Conservation (phyloP, 2,329 filamentous ascomycete species). For the Colletotrichum sp. region DNA sequence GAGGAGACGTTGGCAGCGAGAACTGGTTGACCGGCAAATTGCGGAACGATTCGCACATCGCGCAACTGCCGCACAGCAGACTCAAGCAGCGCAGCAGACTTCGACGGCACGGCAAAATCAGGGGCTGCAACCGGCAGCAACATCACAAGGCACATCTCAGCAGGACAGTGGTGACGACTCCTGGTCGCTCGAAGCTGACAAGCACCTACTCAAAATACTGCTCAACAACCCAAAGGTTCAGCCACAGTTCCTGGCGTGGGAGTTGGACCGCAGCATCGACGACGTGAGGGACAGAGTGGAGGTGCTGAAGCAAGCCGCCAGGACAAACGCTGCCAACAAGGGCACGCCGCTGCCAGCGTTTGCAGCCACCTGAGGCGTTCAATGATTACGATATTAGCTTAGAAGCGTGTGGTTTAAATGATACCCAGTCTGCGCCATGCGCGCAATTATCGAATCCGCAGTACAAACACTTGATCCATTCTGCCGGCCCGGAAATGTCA, state of each 20-base stretch:
- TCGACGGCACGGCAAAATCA: neutral
- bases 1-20: neutral
- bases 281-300: constrained; percentile 1
- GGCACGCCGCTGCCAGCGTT: neutral
- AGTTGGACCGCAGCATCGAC: neutral
- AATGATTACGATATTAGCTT: neutral
- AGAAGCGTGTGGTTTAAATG: neutral
- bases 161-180: neutral
- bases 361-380: neutral
- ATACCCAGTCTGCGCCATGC: constrained; percentile 1
- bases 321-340: neutral
- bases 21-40: constrained; percentile 1
- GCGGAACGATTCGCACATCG: neutral
- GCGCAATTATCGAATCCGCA: neutral
- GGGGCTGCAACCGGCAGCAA: neutral
- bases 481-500: neutral
- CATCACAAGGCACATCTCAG: neutral
- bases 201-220: neutral
- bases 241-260: neutral
- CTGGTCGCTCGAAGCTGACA: neutral
- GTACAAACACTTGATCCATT: neutral
- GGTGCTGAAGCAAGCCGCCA: constrained; percentile 4
- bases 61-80: neutral
- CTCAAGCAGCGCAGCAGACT: neutral
- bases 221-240: neutral